A percentile compares a stretch with the other conserved stretches of the same genome.
phyloP scores from a whole-genome alignment of 2,329 filamentous ascomycete species.

The Seiridium cupressi region DNA sequence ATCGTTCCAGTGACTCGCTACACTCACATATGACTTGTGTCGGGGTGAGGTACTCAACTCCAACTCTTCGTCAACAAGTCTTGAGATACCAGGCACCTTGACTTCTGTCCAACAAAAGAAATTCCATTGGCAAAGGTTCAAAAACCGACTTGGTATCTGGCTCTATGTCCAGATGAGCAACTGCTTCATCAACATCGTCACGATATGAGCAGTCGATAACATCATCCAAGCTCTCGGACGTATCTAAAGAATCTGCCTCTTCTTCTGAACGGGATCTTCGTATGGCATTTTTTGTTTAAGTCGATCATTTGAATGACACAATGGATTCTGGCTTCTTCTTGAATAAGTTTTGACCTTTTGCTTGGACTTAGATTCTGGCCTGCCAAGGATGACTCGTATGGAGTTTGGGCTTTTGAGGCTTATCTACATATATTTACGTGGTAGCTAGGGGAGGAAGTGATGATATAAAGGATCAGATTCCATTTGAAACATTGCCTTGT shows the following conservation, averaged over 20 bases:
- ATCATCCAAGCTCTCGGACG: too few species aligned
- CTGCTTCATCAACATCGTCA: too few species aligned
- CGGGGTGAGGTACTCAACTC: not conserved
- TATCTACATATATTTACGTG: not conserved
- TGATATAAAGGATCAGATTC: not conserved
- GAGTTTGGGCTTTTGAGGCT: not conserved
- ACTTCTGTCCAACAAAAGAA: not conserved
- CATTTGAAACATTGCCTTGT: not conserved
- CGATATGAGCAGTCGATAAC: too few species aligned
- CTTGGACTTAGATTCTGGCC: not conserved
- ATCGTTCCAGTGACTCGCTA: not conserved
- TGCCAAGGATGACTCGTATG: not conserved
- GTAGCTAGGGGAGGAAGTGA: not conserved
- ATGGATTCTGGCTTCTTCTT: not conserved
- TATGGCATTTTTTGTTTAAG: not conserved
- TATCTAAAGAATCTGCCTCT: too few species aligned
- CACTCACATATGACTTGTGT: not conserved
- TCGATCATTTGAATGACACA: not conserved
- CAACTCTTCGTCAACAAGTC: not conserved
- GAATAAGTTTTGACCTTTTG: not conserved
- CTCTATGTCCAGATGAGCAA: not conserved
- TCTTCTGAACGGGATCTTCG: too few species aligned
- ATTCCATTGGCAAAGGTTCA: not conserved
- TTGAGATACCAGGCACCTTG: not conserved
- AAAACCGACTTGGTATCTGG: not conserved